A percentile compares a stretch with the other conserved stretches of the same genome.
These are phyloP conservation scores for Alternaria incomplexa DNA, from an alignment of 2,329 filamentous ascomycete species.

Conservation along the genomic window DNA sequence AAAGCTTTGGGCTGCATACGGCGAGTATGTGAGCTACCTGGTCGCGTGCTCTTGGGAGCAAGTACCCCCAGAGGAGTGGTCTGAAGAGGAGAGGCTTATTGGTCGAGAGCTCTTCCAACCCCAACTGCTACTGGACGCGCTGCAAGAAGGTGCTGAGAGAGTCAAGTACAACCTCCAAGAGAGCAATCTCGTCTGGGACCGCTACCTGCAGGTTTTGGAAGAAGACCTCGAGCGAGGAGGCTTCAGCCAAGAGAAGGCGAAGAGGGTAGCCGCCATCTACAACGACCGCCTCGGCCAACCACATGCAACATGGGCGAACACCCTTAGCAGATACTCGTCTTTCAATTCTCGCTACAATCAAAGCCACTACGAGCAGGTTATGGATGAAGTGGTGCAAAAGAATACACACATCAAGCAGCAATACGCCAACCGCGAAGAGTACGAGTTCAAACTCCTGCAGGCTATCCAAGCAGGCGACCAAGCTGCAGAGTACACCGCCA, in stretches of 20 bases:
- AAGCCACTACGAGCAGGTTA: slow-evolving; percentile 73
- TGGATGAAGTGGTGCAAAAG: slow-evolving; percentile 70
- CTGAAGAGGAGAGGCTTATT: slow-evolving; percentile 71
- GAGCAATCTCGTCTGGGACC: slow-evolving; percentile 80
- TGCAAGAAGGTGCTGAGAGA: slow-evolving; percentile 73
- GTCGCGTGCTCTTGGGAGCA: slow-evolving; percentile 68
- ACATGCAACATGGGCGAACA: slow-evolving; percentile 76
- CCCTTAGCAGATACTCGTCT: slow-evolving; percentile 74
- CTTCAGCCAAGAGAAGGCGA: slow-evolving; percentile 61
- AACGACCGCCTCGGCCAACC: slow-evolving; percentile 73
- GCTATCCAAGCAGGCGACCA: slow-evolving; percentile 64
- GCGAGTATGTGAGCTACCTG: slow-evolving; percentile 77
- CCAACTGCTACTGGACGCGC: slow-evolving; percentile 69
- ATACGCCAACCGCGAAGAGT: slow-evolving; percentile 68
- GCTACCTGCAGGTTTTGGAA: slow-evolving; percentile 75
- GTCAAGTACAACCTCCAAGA: slow-evolving; percentile 77
- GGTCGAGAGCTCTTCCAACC: slow-evolving; percentile 76
- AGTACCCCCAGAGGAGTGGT: slow-evolving; percentile 55
- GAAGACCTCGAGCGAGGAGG: slow-evolving; percentile 67
- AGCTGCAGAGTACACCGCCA: slow-evolving; percentile 61
- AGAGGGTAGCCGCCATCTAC: slow-evolving; percentile 72
- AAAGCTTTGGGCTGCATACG: slow-evolving; percentile 77
- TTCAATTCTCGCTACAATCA: slow-evolving; percentile 76
- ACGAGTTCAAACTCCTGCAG: slow-evolving; percentile 69
- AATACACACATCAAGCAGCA: slow-evolving; percentile 69